Evolutionary conservation across 2,329 filamentous ascomycete genomes (phyloP).

Genomic region (Colletotrichum cordylinicola): DNA sequence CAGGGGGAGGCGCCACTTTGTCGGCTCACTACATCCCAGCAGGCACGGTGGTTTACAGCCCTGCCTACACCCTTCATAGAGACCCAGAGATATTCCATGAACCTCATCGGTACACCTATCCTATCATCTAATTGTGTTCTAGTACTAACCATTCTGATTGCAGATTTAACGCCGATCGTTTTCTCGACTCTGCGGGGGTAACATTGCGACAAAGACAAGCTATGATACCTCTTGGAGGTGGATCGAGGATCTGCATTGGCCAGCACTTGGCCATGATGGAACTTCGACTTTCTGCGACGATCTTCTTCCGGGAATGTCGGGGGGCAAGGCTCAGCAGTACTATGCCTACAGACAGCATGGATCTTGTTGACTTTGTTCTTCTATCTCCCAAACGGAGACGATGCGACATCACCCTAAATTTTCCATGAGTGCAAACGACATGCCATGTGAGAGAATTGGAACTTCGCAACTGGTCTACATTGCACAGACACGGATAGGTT

Average conservation of each 20-base stretch:
- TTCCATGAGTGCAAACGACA: not conserved
- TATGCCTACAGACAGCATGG: conserved; percentile 42
- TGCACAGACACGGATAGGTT: not conserved
- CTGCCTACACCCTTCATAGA: conserved; percentile 53
- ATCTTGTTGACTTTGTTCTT: conserved; percentile 35
- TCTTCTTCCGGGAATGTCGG: conserved; percentile 56
- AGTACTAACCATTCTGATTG: conserved; percentile 2
- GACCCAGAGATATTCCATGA: conserved; percentile 44
- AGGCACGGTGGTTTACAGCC: conserved; percentile 43
- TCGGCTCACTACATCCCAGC: conserved; percentile 43
- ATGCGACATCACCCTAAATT: conserved; percentile 28
- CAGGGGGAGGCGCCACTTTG: conserved; percentile 41
- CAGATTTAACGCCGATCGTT: not conserved
- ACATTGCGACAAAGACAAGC: conserved; percentile 47
- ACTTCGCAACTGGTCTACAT: not conserved
- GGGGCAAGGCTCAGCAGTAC: conserved; percentile 33
- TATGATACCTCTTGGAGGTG: conserved; percentile 58
- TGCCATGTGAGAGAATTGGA: not conserved
- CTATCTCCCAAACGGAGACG: conserved; percentile 33
- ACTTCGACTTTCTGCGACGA: conserved; percentile 53
- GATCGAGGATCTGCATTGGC: conserved; percentile 55
- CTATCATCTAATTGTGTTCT: rapidly evolving
- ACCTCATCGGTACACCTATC: conserved; percentile 31
- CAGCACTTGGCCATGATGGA: conserved; percentile 64
- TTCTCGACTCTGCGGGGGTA: conserved; percentile 13